phyloP scores from a whole-genome alignment of 2,329 filamentous ascomycete species.

The Ilyonectria robusta region DNA sequence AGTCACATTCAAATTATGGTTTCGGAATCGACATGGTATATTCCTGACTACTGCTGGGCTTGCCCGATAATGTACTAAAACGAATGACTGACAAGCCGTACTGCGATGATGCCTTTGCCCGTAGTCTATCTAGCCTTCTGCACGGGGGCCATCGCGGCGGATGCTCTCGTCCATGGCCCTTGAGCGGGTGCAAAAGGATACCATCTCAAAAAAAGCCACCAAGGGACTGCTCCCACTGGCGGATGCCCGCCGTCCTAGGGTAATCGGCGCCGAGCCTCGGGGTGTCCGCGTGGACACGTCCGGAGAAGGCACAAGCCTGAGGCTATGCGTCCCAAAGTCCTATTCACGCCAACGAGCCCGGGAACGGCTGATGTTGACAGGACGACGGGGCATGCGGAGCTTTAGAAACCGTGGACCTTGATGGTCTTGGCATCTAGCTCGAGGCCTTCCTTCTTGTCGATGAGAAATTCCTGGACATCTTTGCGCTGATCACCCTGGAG shows the following conservation, averaged over 20 bases:
- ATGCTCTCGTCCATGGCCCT: slow-evolving; percentile 24
- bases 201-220: slow-evolving; percentile 48
- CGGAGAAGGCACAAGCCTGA: slow-evolving; percentile 49
- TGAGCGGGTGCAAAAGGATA: slow-evolving; percentile 43
- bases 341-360: slow-evolving; percentile 50
- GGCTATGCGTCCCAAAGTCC: slow-evolving; percentile 52
- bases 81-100: slow-evolving; percentile 54
- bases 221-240: slow-evolving; percentile 46
- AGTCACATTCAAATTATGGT: not conserved
- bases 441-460: slow-evolving; percentile 94
- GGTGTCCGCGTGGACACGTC: slow-evolving; percentile 46
- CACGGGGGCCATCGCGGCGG: slow-evolving; percentile 40
- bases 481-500: slow-evolving; percentile 99
- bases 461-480: slow-evolving; percentile 97
- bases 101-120: slow-evolving; percentile 47
- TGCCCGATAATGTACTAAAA: slow-evolving; percentile 49
- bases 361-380: slow-evolving; percentile 52
- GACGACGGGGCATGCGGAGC: slow-evolving; percentile 57
- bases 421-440: slow-evolving; percentile 97
- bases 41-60: slow-evolving; percentile 54
- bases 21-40: slow-evolving; percentile 48
- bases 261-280: slow-evolving; percentile 52
- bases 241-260: slow-evolving; percentile 51
- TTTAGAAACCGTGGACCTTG: slow-evolving; percentile 79
- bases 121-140: slow-evolving; percentile 48